A percentile compares a stretch with the other conserved stretches of the same genome.
These are phyloP conservation scores for Fusarium nodosum DNA, from an alignment of 2,329 filamentous ascomycete genomes.

Conservation along the genomic window DNA sequence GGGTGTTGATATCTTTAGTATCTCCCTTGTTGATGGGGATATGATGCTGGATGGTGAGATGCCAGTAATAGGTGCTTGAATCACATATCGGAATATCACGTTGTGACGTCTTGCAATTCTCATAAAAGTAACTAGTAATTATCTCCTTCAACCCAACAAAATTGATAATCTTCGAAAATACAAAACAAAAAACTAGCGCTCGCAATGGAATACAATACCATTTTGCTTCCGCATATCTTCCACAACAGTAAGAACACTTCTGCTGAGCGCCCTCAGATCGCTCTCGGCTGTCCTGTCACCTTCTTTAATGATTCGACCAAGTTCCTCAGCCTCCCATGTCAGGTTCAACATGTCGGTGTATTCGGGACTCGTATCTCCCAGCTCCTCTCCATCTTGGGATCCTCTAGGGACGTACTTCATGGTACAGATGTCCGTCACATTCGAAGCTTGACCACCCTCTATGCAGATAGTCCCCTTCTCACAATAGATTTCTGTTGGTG, in stretches of 20 bases:
- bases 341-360: slow-evolving; percentile 34
- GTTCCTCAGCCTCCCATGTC: slow-evolving; percentile 40
- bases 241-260: slow-evolving; percentile 25
- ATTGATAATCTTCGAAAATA: rapidly evolving
- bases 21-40: slow-evolving; percentile 25
- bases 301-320: slow-evolving; percentile 34
- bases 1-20: slow-evolving; percentile 24
- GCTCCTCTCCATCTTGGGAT: slow-evolving; percentile 24
- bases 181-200: neutral
- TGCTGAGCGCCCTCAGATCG: slow-evolving; percentile 26
- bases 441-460: slow-evolving; percentile 20
- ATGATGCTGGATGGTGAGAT: slow-evolving; percentile 9
- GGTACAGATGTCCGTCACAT: slow-evolving; percentile 35
- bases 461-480: slow-evolving; percentile 41
- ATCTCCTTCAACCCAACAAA: neutral
- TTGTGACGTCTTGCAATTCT: rapidly evolving
- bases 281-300: slow-evolving; percentile 22
- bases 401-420: slow-evolving; percentile 32
- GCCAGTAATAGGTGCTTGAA: neutral
- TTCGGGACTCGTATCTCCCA: slow-evolving; percentile 29
- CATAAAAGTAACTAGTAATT: neutral
- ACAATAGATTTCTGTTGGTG: slow-evolving; percentile 40
- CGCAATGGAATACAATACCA: slow-evolving; percentile 26
- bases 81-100: neutral
- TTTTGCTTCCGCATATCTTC: slow-evolving; percentile 38